Conservation (phyloP, 108 stramenopile species). For the Skeletonema grethae region DNA sequence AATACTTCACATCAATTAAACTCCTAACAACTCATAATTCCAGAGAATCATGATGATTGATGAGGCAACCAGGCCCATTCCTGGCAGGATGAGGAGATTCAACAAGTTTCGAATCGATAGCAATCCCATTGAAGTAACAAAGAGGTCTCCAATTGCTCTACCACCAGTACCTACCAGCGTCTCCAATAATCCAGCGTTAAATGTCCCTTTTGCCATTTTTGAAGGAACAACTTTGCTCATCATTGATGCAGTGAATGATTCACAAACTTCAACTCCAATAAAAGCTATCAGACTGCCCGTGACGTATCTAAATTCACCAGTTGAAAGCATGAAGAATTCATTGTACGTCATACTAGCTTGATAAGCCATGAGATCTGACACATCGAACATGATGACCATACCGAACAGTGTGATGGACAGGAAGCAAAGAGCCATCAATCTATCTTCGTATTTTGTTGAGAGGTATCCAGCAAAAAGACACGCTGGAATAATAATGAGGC, state of each 20-base stretch:
- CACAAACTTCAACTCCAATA: slow-evolving; percentile 42
- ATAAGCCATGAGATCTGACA: slow-evolving; percentile 23
- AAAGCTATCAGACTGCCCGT: slow-evolving; percentile 42
- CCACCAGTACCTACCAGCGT: slow-evolving; percentile 44
- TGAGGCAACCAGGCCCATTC: slow-evolving; percentile 23
- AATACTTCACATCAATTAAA: neutral
- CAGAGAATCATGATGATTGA: slow-evolving; percentile 26
- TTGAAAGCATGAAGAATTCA: slow-evolving; percentile 18
- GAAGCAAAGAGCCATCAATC: slow-evolving; percentile 39
- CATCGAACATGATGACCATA: slow-evolving; percentile 38
- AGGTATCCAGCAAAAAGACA: slow-evolving; percentile 38
- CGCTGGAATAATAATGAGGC: slow-evolving; percentile 45
- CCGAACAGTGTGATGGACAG: slow-evolving; percentile 37
- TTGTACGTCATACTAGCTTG: slow-evolving; percentile 40
- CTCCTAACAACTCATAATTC: slow-evolving; percentile 36
- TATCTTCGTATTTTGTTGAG: slow-evolving; percentile 38
- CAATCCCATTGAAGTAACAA: slow-evolving; percentile 66
- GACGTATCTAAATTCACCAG: slow-evolving; percentile 40
- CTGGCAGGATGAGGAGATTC: slow-evolving; percentile 65
- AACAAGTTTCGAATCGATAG: slow-evolving; percentile 62
- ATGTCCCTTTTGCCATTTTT: slow-evolving; percentile 43
- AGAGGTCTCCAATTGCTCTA: slow-evolving; percentile 61
- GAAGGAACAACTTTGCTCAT: slow-evolving; percentile 53
- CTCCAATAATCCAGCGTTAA: slow-evolving; percentile 40
- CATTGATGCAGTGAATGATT: slow-evolving; percentile 40